Percentiles rank a stretch among this genome's conserved stretches.
These are phyloP conservation scores for Alternaria postmessia DNA, from an alignment of 2,329 filamentous ascomycete genomes.

Conservation along the genomic window DNA sequence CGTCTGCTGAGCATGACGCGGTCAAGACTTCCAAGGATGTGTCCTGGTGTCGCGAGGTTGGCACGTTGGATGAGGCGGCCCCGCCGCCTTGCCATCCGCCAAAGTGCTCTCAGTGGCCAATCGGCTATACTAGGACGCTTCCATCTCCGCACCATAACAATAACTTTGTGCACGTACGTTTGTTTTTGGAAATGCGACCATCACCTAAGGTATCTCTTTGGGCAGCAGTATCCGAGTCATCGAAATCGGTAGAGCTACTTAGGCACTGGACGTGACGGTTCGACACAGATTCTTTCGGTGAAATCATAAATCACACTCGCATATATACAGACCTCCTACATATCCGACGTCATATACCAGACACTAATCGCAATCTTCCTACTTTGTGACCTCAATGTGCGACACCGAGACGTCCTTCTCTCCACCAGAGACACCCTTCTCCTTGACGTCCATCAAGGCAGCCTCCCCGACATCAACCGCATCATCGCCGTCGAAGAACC, in stretches of 20 bases:
- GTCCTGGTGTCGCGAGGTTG: slow-evolving; percentile 3
- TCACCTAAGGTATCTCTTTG: not conserved
- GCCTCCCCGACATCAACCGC: slow-evolving; percentile 12
- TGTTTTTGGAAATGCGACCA: not conserved
- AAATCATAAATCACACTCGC: not conserved
- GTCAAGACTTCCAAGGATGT: not conserved
- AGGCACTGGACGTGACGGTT: not conserved
- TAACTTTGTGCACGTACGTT: not conserved
- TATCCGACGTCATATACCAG: not conserved
- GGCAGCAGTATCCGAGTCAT: not conserved
- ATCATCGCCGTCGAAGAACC: slow-evolving; percentile 22
- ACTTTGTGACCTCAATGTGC: slow-evolving; percentile 3
- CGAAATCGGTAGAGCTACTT: not conserved
- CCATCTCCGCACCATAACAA: not conserved
- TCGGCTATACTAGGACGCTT: not conserved
- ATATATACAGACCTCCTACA: not conserved
- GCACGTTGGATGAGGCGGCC: not conserved
- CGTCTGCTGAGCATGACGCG: slow-evolving; percentile 2
- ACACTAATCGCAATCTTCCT: not conserved
- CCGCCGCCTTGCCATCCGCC: not conserved
- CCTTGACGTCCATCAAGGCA: slow-evolving; percentile 22
- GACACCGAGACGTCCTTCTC: slow-evolving; percentile 8
- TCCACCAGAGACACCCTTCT: not conserved
- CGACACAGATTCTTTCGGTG: not conserved
- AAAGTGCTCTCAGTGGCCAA: not conserved